Percentiles rank a stretch among this genome's conserved stretches.
Conservation (phyloP, 306 rosid genomes). For the Pyrus bretschneideri region DNA sequence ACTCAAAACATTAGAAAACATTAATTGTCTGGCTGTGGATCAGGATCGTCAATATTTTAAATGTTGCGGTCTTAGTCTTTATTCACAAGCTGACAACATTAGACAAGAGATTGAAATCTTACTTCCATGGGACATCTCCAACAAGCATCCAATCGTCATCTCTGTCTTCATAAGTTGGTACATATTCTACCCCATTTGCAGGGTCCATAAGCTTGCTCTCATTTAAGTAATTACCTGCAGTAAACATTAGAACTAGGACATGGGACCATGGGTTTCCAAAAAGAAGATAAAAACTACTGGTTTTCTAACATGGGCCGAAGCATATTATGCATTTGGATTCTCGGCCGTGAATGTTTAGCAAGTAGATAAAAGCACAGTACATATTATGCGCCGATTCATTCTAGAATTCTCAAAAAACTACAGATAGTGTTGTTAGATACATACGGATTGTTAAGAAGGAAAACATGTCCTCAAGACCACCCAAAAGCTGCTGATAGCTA, state of each 20-base stretch:
- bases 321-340: neutral
- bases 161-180: slow-evolving; percentile 62
- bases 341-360: neutral
- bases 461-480: slow-evolving; percentile 44
- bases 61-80: neutral
- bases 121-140: slow-evolving; percentile 90
- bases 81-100: neutral
- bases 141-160: slow-evolving; percentile 86
- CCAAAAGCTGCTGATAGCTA: slow-evolving; percentile 41
- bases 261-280: neutral
- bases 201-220: slow-evolving; percentile 42
- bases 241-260: neutral
- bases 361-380: too few species aligned
- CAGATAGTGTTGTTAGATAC: neutral
- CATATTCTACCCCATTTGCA: slow-evolving; percentile 47
- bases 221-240: slow-evolving; percentile 39
- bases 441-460: slow-evolving; percentile 43
- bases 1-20: neutral
- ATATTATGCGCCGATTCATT: too few species aligned
- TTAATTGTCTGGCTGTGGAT: neutral
- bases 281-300: neutral
- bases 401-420: too few species aligned
- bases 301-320: too few species aligned
- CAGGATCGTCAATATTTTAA: neutral
- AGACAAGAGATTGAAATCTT: slow-evolving; percentile 7